A percentile compares a stretch with the other conserved stretches of the same genome.
Evolutionary conservation across 176 grass and related monocot genomes (phyloP).

Genomic region (Areca catechu): DNA sequence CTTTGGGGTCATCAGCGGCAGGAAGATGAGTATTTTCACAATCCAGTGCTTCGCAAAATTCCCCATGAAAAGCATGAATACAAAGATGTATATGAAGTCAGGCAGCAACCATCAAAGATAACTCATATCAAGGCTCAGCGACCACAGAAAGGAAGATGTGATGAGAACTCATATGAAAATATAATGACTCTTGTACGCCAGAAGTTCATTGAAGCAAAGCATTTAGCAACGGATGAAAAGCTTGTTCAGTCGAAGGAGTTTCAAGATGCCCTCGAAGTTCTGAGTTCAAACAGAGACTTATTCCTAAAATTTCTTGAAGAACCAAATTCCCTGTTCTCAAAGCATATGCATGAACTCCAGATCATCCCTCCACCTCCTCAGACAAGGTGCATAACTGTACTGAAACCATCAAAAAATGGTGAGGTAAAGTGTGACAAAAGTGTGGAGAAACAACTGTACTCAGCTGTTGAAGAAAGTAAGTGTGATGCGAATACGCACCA

Average conservation of each 20-base stretch:
- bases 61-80: constrained; percentile 6
- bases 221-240: constrained; percentile 64
- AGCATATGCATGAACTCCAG: constrained; percentile 31
- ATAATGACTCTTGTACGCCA: constrained; percentile 75
- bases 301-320: constrained; percentile 93
- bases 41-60: constrained; percentile 8
- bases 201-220: constrained; percentile 87
- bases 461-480: constrained; percentile 33
- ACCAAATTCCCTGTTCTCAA: constrained; percentile 49
- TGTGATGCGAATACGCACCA: constrained; percentile 23
- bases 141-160: constrained; percentile 26
- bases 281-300: constrained; percentile 90
- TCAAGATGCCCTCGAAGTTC: constrained; percentile 77
- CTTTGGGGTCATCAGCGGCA: constrained; percentile 30
- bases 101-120: constrained; percentile 14
- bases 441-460: constrained; percentile 36
- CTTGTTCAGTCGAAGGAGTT: constrained; percentile 81
- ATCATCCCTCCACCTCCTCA: constrained; percentile 33
- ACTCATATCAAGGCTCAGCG: constrained; percentile 19
- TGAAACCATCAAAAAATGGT: constrained; percentile 59
- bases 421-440: constrained; percentile 34
- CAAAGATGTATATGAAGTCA: constrained; percentile 19
- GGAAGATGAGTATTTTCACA: constrained; percentile 29
- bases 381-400: constrained; percentile 68
- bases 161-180: constrained; percentile 40